Conservation (phyloP, 306 rosid genomes). For the Alnus glutinosa region DNA sequence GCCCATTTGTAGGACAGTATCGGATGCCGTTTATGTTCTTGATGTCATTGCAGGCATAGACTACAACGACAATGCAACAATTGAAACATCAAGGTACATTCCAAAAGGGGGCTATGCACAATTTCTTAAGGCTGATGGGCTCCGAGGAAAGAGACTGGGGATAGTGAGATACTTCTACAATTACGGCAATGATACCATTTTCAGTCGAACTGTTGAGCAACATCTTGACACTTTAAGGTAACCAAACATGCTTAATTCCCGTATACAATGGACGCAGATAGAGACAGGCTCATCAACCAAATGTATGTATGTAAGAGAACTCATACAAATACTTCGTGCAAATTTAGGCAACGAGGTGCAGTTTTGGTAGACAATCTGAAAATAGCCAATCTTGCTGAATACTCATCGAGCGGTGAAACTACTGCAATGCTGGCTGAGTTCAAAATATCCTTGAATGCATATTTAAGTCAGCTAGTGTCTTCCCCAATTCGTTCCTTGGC, state of each 20-base stretch:
- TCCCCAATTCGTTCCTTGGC: slow-evolving; percentile 35
- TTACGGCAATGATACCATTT: slow-evolving; percentile 13
- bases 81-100: slow-evolving; percentile 30
- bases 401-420: background rate
- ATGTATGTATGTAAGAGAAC: background rate
- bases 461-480: slow-evolving; percentile 28
- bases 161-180: slow-evolving; percentile 30
- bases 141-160: slow-evolving; percentile 43
- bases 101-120: slow-evolving; percentile 42
- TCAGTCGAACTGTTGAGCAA: slow-evolving; percentile 20
- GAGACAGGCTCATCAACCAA: no score
- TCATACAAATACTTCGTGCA: background rate
- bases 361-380: slow-evolving; percentile 33
- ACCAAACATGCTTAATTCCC: background rate
- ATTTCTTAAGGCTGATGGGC: slow-evolving; percentile 31
- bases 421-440: slow-evolving; percentile 26
- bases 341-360: slow-evolving; percentile 35
- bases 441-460: slow-evolving; percentile 35
- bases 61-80: slow-evolving; percentile 35
- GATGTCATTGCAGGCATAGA: slow-evolving; percentile 51
- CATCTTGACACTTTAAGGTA: slow-evolving; percentile 37
- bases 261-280: no score
- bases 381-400: slow-evolving; percentile 23
- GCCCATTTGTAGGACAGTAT: slow-evolving; percentile 45
- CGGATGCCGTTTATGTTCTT: slow-evolving; percentile 51